Percentiles rank a stretch among this genome's conserved stretches.
Conservation (phyloP, 768 basidiomycete species). For the Ramaria rubella region DNA sequence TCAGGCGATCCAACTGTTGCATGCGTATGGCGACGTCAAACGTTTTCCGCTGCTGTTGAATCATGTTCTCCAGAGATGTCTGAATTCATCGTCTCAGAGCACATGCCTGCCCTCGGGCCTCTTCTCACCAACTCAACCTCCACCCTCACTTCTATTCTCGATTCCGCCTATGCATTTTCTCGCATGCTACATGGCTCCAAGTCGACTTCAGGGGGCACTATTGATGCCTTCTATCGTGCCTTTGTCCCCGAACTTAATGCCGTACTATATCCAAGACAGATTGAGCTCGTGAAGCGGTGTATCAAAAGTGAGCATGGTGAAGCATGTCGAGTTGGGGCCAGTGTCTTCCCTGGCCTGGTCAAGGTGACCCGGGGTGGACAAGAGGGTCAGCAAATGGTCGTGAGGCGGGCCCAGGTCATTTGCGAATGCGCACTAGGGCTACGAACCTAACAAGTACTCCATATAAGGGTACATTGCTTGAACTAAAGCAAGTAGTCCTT, state of each 20-base stretch:
- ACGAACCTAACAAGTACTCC: too few relatives aligned
- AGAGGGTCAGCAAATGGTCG: constrained; percentile 44
- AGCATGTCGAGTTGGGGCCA: constrained; percentile 69
- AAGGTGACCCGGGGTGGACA: constrained; percentile 64
- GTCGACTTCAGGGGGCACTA: constrained; percentile 39
- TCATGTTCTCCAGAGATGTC: constrained; percentile 67
- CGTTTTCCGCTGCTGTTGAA: constrained; percentile 82
- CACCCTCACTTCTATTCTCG: constrained; percentile 53
- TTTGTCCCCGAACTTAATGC: constrained; percentile 81
- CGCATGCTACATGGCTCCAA: constrained; percentile 79
- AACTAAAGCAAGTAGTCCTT: too few relatives aligned
- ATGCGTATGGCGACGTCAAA: constrained; percentile 83
- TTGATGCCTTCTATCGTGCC: constrained; percentile 76
- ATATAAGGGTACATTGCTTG: too few relatives aligned
- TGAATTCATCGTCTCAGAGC: constrained; percentile 58
- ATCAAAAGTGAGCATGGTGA: constrained; percentile 69
- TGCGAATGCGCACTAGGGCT: constrained; percentile 68
- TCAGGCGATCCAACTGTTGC: constrained; percentile 85
- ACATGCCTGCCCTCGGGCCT: constrained; percentile 58
- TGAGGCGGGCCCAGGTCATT: constrained; percentile 78
- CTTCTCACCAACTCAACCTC: constrained; percentile 42
- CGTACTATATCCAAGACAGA: constrained; percentile 65
- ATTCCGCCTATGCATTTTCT: constrained; percentile 71
- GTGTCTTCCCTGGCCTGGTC: constrained; percentile 83
- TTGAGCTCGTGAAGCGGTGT: constrained; percentile 82